Percentiles rank a stretch among this genome's conserved stretches.
These are phyloP conservation scores for Tetramitus jugosus DNA, from an alignment of 208 protist species.

Conservation along the genomic window DNA sequence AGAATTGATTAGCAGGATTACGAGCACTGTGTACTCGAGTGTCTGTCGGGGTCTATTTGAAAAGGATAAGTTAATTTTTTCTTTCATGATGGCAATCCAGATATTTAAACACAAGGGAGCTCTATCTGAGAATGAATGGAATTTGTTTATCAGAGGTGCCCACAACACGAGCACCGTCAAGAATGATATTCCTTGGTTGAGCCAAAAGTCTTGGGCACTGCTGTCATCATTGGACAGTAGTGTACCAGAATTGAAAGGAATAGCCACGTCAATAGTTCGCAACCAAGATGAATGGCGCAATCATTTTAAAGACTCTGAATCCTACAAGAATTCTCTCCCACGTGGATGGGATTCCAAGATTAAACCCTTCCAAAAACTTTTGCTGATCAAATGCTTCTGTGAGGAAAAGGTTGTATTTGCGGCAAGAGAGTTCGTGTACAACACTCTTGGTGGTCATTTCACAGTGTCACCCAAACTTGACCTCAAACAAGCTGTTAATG, in stretches of 20 bases:
- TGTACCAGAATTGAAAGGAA: no score
- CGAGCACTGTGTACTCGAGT: conserved; percentile 79
- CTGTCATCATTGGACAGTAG: background rate
- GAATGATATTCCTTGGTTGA: background rate
- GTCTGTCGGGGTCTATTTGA: conserved; percentile 95
- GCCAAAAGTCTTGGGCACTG: background rate
- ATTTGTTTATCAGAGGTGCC: conserved; percentile 3
- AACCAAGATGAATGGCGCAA: background rate
- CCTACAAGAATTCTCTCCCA: background rate
- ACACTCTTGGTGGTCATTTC: conserved; percentile 75
- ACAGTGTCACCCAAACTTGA: conserved; percentile 84
- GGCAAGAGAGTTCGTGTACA: conserved; percentile 68
- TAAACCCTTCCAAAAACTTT: conserved; percentile 76
- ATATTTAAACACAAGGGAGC: conserved; percentile 57
- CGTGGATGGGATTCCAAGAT: background rate
- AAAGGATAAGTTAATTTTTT: conserved; percentile 89
- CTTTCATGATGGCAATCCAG: conserved; percentile 77
- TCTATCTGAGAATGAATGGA: conserved; percentile 9
- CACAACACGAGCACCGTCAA: background rate
- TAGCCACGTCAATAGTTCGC: no score
- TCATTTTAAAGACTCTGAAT: background rate
- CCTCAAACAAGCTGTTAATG: conserved; percentile 64
- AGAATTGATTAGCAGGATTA: conserved; percentile 67
- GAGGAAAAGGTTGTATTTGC: conserved; percentile 86
- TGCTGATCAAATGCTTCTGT: conserved; percentile 80